A percentile compares a stretch with the other conserved stretches of the same genome.
Evolutionary conservation across 2,329 filamentous ascomycete species (phyloP).

Genomic region (Trichoderma sp.): DNA sequence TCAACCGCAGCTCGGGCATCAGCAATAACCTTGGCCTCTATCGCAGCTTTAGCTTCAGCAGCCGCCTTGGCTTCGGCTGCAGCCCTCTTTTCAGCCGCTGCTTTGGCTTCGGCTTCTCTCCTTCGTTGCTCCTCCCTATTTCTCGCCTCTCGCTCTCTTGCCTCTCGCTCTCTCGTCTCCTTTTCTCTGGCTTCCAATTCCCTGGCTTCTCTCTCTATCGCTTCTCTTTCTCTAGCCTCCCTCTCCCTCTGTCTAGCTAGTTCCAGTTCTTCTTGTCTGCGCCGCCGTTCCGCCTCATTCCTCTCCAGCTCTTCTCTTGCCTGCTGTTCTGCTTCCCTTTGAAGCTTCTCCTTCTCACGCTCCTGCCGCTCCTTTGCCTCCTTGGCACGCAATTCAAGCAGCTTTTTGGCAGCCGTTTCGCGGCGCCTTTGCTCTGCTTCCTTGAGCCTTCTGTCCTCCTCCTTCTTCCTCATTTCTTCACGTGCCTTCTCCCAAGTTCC

Average conservation of each 20-base stretch:
- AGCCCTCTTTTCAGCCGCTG: conserved; percentile 23
- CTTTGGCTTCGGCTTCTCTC: conserved; percentile 21
- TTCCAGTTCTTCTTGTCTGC: conserved; percentile 31
- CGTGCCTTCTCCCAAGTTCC: conserved; percentile 65
- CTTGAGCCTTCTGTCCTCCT: conserved; percentile 60
- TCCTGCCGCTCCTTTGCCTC: conserved; percentile 48
- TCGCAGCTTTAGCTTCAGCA: conserved; percentile 38
- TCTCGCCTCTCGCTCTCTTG: conserved; percentile 29
- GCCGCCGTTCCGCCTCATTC: conserved; percentile 29
- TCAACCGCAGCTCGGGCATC: conserved; percentile 32
- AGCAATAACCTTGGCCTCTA: conserved; percentile 43
- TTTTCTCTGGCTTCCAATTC: conserved; percentile 36
- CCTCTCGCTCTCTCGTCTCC: conserved; percentile 36
- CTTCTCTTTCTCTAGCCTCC: conserved; percentile 37
- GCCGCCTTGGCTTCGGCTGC: conserved; percentile 36
- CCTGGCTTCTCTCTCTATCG: conserved; percentile 29
- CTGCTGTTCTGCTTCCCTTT: conserved; percentile 37
- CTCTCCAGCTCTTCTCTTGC: conserved; percentile 37
- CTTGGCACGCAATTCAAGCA: conserved; percentile 56
- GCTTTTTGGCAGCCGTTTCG: conserved; percentile 51
- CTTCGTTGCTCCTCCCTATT: conserved; percentile 37
- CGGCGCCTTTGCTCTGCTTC: conserved; percentile 60
- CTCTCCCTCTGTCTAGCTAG: conserved; percentile 39
- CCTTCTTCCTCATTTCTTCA: conserved; percentile 61
- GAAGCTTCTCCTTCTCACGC: conserved; percentile 40